A percentile compares a stretch with the other conserved stretches of the same genome.
These are phyloP conservation scores for Pseudotsuga menziesii DNA, from an alignment of 75 land plant genomes.

Conservation along the genomic window DNA sequence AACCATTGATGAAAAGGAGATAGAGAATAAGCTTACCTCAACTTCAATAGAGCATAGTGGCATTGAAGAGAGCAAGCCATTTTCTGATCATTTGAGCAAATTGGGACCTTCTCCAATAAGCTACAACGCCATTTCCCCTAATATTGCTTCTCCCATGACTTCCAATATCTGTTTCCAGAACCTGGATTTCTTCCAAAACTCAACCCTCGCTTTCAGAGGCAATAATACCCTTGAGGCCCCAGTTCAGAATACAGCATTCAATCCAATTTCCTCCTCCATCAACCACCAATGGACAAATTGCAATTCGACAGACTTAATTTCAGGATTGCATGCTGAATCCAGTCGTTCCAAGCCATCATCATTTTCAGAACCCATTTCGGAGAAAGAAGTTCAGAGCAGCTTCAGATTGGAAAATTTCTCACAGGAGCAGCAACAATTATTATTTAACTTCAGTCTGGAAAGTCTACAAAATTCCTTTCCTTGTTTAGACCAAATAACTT, in stretches of 20 bases:
- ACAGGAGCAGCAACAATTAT: neutral
- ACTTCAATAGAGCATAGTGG: neutral
- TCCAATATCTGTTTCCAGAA: neutral
- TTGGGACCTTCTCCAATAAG: neutral
- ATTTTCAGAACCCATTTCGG: conserved; percentile 1
- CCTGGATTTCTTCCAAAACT: neutral
- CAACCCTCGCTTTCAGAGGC: neutral
- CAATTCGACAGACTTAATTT: neutral
- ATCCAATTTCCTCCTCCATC: neutral
- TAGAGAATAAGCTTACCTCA: neutral
- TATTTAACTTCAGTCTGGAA: neutral
- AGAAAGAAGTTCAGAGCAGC: conserved; percentile 6
- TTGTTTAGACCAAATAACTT: neutral
- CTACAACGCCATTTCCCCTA: neutral
- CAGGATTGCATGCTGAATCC: neutral
- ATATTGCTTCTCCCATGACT: neutral
- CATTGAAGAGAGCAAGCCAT: neutral
- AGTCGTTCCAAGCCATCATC: conserved; percentile 6
- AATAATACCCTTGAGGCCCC: neutral
- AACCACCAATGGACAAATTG: neutral
- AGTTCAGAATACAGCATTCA: neutral
- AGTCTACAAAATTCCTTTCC: conserved; percentile 1
- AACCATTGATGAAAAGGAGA: neutral
- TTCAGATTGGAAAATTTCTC: neutral
- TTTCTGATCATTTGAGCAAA: neutral